Base-by-base conservation (phyloP, 345 rosid species). In the Balakata baccata region DNA sequence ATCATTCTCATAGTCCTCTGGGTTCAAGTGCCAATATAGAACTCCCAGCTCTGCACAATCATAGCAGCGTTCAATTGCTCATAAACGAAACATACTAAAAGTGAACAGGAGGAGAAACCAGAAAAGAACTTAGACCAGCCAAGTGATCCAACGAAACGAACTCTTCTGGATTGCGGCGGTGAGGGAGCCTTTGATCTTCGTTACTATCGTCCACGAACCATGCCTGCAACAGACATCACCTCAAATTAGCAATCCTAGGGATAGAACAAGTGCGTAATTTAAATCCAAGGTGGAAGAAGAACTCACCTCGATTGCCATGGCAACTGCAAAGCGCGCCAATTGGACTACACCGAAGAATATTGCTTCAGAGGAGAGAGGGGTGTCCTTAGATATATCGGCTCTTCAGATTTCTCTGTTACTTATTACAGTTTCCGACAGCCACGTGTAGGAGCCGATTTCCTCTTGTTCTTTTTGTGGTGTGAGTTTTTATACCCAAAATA, bases 21-120 rank as follows among this genome's bases (percentile, higher is more conserved):
- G 96, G 67, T 89, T 90, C 90, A 92, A 78, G 37, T 85, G 81
- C 98, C 98, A 94, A 75, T 84, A 88, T 58, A 94, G 64, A 64
- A 92, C 90, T 68, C 98, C 98, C 71, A 89, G 68, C 46, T 86
- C 97, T 92, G 85, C 82, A 63, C 16, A 52, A 7, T 64, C 68
- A 6, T 46, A 49, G 25, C 29, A 29, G 13, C 18, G 9, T 7
- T 20, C 59, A 62, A 38, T 61, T 43, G 61, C 16, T 52, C 54
- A 62, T 20, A 6, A 16, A 52, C 46, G 25, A 18, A 29, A 17
- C 0, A 10, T 14, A 17, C 18, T 2, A 18, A 8, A 18, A 11
- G 4, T 43, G 9, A 14, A 14, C 39, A 53, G 16, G 0, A 49
- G 49, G 39, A 64, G 3, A 77, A 41, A n/a, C 25, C 22, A 4